Evolutionary conservation across 257 asterid species (phyloP).

Genomic region (Scutellaria baicalensis): DNA sequence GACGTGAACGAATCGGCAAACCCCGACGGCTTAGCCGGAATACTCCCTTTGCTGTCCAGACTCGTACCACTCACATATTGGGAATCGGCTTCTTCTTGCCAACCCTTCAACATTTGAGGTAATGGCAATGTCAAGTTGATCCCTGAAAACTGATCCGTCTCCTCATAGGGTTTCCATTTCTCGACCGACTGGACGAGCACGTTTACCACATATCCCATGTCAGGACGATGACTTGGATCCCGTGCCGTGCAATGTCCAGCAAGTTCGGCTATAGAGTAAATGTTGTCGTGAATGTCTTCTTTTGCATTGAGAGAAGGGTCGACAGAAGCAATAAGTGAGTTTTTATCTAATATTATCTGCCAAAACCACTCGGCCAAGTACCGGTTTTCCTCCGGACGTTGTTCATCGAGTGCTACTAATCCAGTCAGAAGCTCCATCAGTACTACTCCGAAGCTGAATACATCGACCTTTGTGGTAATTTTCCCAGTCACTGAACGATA

Average conservation of each 20-base stretch:
- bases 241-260: slow-evolving; percentile 81
- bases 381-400: slow-evolving; percentile 59
- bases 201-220: slow-evolving; percentile 65
- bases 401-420: slow-evolving; percentile 56
- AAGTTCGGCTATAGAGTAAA: slow-evolving; percentile 39
- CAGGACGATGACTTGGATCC: slow-evolving; percentile 72
- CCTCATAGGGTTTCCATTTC: slow-evolving; percentile 59
- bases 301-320: slow-evolving; percentile 49
- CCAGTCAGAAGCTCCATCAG: slow-evolving; percentile 77
- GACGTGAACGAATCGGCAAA: slow-evolving; percentile 60
- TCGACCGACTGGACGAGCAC: slow-evolving; percentile 47
- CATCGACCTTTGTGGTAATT: slow-evolving; percentile 72
- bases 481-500: slow-evolving; percentile 56
- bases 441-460: slow-evolving; percentile 81
- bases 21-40: slow-evolving; percentile 55
- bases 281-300: slow-evolving; percentile 39
- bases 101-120: slow-evolving; percentile 53
- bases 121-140: slow-evolving; percentile 39
- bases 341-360: slow-evolving; percentile 40
- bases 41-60: slow-evolving; percentile 58
- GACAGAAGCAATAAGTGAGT: slow-evolving; percentile 38
- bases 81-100: slow-evolving; percentile 51
- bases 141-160: slow-evolving; percentile 25
- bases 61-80: slow-evolving; percentile 34
- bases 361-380: slow-evolving; percentile 76